Conservation (phyloP, 2,329 filamentous ascomycete species). For the Ophiocordyceps camponoti-saundersi region DNA sequence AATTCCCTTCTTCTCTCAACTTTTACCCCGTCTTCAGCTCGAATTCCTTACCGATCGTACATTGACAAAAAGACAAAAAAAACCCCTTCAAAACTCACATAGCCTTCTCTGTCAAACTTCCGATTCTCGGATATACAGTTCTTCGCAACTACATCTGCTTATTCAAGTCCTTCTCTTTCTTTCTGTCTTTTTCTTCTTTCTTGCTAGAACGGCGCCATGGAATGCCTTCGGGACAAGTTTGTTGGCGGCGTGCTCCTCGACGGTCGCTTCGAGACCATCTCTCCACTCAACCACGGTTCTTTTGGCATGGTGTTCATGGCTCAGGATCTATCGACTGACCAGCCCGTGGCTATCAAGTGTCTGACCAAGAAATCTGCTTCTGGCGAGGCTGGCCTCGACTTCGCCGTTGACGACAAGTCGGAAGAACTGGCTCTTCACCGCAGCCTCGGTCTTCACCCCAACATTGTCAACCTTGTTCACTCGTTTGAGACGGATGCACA, state of each 20-base stretch:
- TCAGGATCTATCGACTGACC: constrained; percentile 56
- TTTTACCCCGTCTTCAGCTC: not conserved
- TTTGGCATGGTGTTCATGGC: constrained; percentile 98
- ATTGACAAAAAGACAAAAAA: not conserved
- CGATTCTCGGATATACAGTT: not conserved
- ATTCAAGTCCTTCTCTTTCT: constrained; percentile 1
- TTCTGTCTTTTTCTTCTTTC: constrained; percentile 1
- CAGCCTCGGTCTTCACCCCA: constrained; percentile 61
- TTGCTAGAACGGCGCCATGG: constrained; percentile 32
- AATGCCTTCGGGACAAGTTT: constrained; percentile 76
- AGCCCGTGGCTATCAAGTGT: constrained; percentile 90
- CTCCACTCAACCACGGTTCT: constrained; percentile 93
- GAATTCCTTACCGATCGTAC: not conserved
- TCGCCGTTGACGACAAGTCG: constrained; percentile 66
- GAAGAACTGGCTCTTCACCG: constrained; percentile 69
- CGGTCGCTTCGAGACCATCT: constrained; percentile 79
- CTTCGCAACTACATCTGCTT: not conserved
- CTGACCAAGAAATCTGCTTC: constrained; percentile 64
- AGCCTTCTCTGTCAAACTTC: constrained; percentile 1
- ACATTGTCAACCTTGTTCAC: constrained; percentile 84
- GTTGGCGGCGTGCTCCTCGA: constrained; percentile 63
- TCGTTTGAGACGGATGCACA: constrained; percentile 88
- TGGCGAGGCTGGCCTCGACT: constrained; percentile 40
- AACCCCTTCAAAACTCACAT: not conserved
- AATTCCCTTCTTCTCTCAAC: constrained; percentile 2